Conservation (phyloP, 768 basidiomycete genomes). For the Psilocybe azurescens region DNA sequence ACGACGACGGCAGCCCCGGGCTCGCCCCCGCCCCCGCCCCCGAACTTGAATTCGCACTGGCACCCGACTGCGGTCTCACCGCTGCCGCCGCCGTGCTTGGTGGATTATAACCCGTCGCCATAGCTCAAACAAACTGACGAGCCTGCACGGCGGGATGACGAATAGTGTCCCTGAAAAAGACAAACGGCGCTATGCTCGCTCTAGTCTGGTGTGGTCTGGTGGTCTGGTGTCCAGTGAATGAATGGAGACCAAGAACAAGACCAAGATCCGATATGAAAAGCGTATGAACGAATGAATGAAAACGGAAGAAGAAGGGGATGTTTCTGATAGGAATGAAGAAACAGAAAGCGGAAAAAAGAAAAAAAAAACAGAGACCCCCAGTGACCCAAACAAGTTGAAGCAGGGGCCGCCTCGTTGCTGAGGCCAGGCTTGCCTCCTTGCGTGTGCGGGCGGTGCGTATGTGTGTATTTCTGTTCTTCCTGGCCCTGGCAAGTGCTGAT, state of each 20-base stretch:
- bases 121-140: not conserved
- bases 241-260: not conserved
- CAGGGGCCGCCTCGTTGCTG: constrained; percentile 9
- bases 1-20: constrained; percentile 42
- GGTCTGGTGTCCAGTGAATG: too few species aligned
- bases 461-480: not conserved
- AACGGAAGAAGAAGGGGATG: not conserved
- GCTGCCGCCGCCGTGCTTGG: not conserved
- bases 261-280: constrained; percentile 10
- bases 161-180: too few species aligned
- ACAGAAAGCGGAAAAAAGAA: not conserved
- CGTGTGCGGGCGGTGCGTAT: not conserved
- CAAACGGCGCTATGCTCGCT: too few species aligned
- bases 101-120: constrained; percentile 13
- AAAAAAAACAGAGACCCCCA: not conserved
- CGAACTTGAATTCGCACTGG: too few species aligned
- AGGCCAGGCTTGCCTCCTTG: constrained; percentile 1
- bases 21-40: too few species aligned
- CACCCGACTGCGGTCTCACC: constrained; percentile 3
- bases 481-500: not conserved
- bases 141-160: not conserved
- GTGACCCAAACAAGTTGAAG: not conserved
- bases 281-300: not conserved
- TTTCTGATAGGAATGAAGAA: not conserved
- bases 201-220: too few species aligned